phyloP scores from a whole-genome alignment of 495 filamentous ascomycete genomes.

The Talaromyces wortmannii region DNA sequence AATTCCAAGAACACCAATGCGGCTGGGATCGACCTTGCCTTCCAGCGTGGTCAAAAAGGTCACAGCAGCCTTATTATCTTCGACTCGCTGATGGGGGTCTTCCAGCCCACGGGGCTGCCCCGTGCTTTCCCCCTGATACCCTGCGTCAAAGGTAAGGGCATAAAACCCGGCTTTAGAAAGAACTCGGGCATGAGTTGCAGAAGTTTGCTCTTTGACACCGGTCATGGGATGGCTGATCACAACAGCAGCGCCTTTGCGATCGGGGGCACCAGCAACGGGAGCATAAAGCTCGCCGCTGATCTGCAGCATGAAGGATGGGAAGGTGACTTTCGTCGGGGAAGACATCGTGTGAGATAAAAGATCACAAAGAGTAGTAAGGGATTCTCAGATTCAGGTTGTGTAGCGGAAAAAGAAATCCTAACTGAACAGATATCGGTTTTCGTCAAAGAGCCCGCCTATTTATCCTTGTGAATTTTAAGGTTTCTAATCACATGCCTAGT shows the following conservation, averaged over 20 bases:
- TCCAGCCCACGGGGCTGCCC: slow-evolving; percentile 29
- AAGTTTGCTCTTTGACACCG: slow-evolving; percentile 32
- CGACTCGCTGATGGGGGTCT: slow-evolving; percentile 28
- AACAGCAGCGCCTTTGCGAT: slow-evolving; percentile 19
- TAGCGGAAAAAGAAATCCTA: too few relatives aligned
- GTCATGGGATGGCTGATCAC: slow-evolving; percentile 27
- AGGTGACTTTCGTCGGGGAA: slow-evolving; percentile 14
- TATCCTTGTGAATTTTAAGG: too few relatives aligned
- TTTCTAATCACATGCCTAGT: too few relatives aligned
- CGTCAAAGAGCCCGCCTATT: too few relatives aligned
- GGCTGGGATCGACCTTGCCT: slow-evolving; percentile 16
- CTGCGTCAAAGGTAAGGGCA: slow-evolving; percentile 28
- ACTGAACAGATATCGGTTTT: too few relatives aligned
- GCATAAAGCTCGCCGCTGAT: slow-evolving; percentile 11
- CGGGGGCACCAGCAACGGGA: slow-evolving; percentile 7
- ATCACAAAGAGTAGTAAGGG: too few relatives aligned
- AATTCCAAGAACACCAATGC: slow-evolving; percentile 33
- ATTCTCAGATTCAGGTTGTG: too few relatives aligned
- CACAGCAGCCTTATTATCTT: slow-evolving; percentile 28
- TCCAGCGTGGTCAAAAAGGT: slow-evolving; percentile 22
- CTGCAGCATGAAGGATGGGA: slow-evolving; percentile 8
- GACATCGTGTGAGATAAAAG: too few relatives aligned
- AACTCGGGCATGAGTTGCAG: slow-evolving; percentile 19
- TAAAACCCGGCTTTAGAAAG: slow-evolving; percentile 25
- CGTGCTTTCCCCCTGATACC: slow-evolving; percentile 26